phyloP scores from a whole-genome alignment of 2,329 filamentous ascomycete species.

The Dothistroma septosporum region DNA sequence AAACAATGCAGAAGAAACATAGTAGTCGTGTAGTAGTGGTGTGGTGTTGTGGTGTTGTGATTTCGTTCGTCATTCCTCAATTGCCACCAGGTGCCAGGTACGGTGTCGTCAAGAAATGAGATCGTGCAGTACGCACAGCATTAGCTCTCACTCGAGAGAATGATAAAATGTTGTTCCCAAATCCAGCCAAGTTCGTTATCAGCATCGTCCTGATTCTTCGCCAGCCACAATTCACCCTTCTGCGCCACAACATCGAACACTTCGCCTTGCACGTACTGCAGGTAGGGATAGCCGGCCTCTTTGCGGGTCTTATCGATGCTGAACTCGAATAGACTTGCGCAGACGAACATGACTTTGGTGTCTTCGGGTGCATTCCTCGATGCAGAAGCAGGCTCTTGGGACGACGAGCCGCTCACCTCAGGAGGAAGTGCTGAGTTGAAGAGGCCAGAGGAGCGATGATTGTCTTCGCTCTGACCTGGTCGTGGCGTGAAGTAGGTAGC shows the following conservation, averaged over 20 bases:
- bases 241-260: constrained; percentile 72
- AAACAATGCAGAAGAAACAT: constrained; percentile 2
- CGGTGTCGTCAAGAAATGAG: neutral
- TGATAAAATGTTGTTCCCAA: constrained; percentile 91
- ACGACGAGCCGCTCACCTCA: constrained; percentile 13
- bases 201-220: constrained; percentile 91
- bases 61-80: neutral
- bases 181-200: constrained; percentile 85
- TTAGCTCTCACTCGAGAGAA: constrained; percentile 24
- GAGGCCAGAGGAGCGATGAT: constrained; percentile 29
- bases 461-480: constrained; percentile 18
- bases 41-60: neutral
- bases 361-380: constrained; percentile 21
- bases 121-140: neutral
- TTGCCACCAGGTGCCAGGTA: neutral
- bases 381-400: constrained; percentile 11
- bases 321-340: constrained; percentile 92
- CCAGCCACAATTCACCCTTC: constrained; percentile 96
- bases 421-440: constrained; percentile 35
- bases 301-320: constrained; percentile 89
- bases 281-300: constrained; percentile 91
- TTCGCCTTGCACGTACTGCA: constrained; percentile 93
- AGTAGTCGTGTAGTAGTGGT: neutral
- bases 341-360: constrained; percentile 70
- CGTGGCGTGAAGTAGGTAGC: constrained; percentile 32